Conservation (phyloP, 192 early-diverging fungal species). For the Linnemannia elongata region DNA sequence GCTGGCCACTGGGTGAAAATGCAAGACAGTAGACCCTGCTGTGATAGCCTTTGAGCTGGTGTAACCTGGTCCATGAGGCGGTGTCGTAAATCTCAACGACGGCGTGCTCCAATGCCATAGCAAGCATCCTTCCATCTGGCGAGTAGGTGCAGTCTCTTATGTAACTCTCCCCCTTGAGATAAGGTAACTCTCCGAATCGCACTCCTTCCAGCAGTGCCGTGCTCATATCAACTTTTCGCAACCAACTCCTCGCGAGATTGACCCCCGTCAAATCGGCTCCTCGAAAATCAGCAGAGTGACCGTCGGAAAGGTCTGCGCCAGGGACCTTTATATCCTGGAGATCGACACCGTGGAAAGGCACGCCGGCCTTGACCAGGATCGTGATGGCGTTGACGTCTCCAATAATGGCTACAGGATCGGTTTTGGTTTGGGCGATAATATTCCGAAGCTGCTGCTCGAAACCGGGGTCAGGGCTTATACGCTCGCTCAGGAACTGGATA, state of each 20-base stretch:
- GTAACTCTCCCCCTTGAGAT: not conserved
- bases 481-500: not conserved
- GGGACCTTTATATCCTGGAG: not conserved
- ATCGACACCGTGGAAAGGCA: not conserved
- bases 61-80: not conserved
- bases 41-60: not conserved
- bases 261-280: not conserved
- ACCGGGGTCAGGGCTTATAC: not conserved
- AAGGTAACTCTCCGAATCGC: not conserved
- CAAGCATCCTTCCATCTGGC: not conserved
- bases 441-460: not conserved
- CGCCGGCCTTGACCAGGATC: not conserved
- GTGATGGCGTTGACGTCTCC: not conserved
- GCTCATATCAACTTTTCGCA: not conserved
- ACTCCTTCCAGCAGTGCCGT: not conserved
- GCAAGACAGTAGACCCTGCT: not conserved
- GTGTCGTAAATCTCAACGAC: not conserved
- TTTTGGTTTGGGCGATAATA: not conserved
- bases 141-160: not conserved
- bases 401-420: not conserved
- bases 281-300: not conserved
- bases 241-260: not conserved
- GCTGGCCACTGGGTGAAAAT: not conserved
- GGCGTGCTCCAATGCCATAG: not conserved
- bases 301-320: not conserved